Conservation (phyloP, 208 protist genomes). For the Leptomonas seymouri region DNA sequence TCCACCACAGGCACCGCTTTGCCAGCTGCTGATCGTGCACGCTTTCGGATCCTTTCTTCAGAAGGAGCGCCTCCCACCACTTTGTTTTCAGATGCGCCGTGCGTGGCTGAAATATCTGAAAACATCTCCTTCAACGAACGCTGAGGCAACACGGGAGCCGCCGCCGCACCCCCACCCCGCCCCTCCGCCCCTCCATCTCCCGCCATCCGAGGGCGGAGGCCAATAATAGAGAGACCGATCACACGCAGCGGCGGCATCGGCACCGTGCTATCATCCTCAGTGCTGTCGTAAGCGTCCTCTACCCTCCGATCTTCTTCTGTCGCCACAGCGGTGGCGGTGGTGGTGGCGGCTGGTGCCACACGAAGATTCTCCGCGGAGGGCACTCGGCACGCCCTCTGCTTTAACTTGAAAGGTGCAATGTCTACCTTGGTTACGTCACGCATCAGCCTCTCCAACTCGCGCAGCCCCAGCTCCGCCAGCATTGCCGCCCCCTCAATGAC, state of each 20-base stretch:
- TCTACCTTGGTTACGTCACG: conserved; percentile 6
- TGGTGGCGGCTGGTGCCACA: background rate
- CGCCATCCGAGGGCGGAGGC: conserved; percentile 2
- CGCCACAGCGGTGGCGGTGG: background rate
- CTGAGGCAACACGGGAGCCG: background rate
- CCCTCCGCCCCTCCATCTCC: background rate
- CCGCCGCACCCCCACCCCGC: background rate
- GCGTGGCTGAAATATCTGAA: conserved; percentile 12
- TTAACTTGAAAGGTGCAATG: background rate
- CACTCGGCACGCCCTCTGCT: background rate
- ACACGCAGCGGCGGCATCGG: conserved; percentile 32
- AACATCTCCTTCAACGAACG: conserved; percentile 29
- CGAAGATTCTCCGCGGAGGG: background rate
- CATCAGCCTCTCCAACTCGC: conserved; percentile 23
- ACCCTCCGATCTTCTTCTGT: background rate
- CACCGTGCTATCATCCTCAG: background rate
- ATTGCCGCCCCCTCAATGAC: background rate
- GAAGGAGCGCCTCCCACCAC: background rate
- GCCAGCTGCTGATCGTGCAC: too few species aligned
- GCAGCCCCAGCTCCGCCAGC: conserved; percentile 17
- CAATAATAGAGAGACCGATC: conserved; percentile 29
- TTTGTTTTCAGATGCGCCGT: background rate
- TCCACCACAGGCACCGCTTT: background rate
- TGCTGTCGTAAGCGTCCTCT: background rate
- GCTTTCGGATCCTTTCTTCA: too few species aligned